A percentile compares a stretch with the other conserved stretches of the same genome.
Conservation (phyloP, 805 yeast species). For the Kluyveromyces lactis region DNA sequence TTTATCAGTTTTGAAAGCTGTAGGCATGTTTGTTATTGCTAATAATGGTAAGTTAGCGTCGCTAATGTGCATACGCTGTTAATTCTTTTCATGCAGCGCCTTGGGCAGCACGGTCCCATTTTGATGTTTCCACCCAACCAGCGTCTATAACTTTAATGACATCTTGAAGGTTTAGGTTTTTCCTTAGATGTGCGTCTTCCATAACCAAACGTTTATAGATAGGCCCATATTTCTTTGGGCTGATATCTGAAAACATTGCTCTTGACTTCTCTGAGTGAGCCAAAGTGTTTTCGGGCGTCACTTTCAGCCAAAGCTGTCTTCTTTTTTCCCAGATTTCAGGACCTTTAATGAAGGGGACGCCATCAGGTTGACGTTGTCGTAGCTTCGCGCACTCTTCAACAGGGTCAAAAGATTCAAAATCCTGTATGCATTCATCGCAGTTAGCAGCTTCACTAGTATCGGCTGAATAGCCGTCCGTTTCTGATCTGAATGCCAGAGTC, state of each 20-base stretch:
- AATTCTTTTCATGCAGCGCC: slow-evolving; percentile 16
- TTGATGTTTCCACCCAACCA: slow-evolving; percentile 77
- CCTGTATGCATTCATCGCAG: slow-evolving; percentile 12
- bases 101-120: slow-evolving; percentile 53
- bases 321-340: slow-evolving; percentile 61
- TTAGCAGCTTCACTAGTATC: slow-evolving; percentile 13
- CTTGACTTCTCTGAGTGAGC: slow-evolving; percentile 15
- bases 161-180: slow-evolving; percentile 67
- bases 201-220: slow-evolving; percentile 66
- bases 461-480: neutral
- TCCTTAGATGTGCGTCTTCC: slow-evolving; percentile 57
- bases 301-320: slow-evolving; percentile 56
- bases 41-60: too few relatives aligned
- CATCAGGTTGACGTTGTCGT: slow-evolving; percentile 25
- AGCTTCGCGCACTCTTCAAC: slow-evolving; percentile 26
- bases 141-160: slow-evolving; percentile 62
- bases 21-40: too few relatives aligned
- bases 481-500: slow-evolving; percentile 1
- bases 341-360: slow-evolving; percentile 39
- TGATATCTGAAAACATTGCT: slow-evolving; percentile 26
- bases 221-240: slow-evolving; percentile 45
- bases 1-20: too few relatives aligned
- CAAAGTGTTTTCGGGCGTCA: slow-evolving; percentile 10
- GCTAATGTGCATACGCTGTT: too few relatives aligned
- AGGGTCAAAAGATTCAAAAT: slow-evolving; percentile 26